Base-by-base conservation (phyloP, 345 rosid genomes). In the Triadica sebifera region DNA sequence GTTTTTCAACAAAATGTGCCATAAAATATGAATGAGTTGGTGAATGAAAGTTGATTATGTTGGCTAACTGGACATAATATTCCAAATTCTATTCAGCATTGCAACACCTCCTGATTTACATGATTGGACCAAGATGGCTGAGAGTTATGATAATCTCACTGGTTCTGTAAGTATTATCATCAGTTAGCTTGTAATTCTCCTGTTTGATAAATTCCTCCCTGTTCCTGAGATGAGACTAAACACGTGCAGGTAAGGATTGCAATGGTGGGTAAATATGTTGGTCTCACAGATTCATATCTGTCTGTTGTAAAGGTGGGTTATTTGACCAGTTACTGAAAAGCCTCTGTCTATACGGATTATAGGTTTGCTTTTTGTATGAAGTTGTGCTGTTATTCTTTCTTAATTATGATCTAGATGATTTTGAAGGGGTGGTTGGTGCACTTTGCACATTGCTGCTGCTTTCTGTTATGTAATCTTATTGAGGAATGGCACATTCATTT, bases 131-230 rank as follows among this genome's bases (percentile, higher is more conserved):
- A 61, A 67, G 74, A 80, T 75, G 83, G 83, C 83, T 7, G 83
- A 80, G 79, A 75, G 74, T 43, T 80, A 72, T 63, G 83, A 80
- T 67, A 75, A 76, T 62, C 63, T 80, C 17, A 86, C 84, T 34
- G 68, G 71, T 77, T 79, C 87, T 75, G 96, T 92, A 55, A 80
- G 87, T 82, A 73, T 71, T 71, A 71, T 63, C 46, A 22, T 52
- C 62, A 50, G 60, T 50, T 51, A 64, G 46, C 38, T 60, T 68
- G 49, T 67, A 46, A 22, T 65, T 73, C 39, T 75, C 57, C 34
- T 59, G 15, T 63, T 73, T 79, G 64, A 78, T 69, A 29, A 25
- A 73, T 69, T 65, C 57, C 39, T 79, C 50, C 58, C 56, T 75
- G 67, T 80, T 71, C 77, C 41, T 82, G 61, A 74, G 76, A 73